Evolutionary conservation across 2,329 filamentous ascomycete genomes (phyloP).

Genomic region (Exophiala sp.): DNA sequence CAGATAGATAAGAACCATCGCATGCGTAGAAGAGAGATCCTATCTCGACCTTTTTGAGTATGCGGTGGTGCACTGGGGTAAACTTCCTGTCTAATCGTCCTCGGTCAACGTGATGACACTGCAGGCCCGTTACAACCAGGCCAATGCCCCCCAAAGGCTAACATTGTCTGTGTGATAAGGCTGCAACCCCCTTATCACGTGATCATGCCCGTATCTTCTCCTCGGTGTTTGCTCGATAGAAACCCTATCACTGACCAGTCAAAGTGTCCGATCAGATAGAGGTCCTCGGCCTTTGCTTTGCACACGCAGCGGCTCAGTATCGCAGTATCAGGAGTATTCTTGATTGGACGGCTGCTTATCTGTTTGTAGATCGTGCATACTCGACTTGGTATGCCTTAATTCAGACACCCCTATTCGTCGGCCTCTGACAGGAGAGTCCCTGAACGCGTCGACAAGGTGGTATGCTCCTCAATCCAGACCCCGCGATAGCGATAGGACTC

Average conservation of each 20-base stretch:
- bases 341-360: not conserved
- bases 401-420: not conserved
- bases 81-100: too few species aligned
- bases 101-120: too few species aligned
- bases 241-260: not conserved
- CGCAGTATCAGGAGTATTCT: not conserved
- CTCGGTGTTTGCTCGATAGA: not conserved
- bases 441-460: not conserved
- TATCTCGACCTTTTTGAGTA: too few species aligned
- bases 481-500: not conserved
- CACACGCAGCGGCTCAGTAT: not conserved
- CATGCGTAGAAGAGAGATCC: too few species aligned
- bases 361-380: not conserved
- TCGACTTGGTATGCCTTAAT: not conserved
- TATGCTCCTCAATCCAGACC: not conserved
- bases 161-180: not conserved
- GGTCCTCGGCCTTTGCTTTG: not conserved
- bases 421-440: not conserved
- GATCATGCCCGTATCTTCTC: not conserved
- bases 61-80: too few species aligned
- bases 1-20: too few species aligned
- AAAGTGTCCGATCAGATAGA: not conserved
- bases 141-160: not conserved
- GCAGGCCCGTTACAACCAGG: not conserved
- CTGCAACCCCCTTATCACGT: not conserved